These are phyloP conservation scores for Pseudotsuga menziesii DNA, from an alignment of 75 land plant genomes.

Conservation along the genomic window DNA sequence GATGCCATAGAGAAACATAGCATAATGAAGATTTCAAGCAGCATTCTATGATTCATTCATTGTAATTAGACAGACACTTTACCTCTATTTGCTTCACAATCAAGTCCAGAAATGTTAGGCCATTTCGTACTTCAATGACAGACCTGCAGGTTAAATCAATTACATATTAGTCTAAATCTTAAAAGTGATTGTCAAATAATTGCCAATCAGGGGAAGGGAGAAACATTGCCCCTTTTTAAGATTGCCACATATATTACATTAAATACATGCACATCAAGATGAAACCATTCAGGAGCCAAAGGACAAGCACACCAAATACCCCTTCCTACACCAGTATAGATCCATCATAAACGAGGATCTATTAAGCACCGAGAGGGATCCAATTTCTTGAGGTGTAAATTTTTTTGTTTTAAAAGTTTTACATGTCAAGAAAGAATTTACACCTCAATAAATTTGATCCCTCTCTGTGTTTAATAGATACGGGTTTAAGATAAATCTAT, in stretches of 20 bases:
- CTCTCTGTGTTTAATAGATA: no score
- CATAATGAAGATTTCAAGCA: background rate
- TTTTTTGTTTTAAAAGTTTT: no score
- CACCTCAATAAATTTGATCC: no score
- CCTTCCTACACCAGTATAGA: no score
- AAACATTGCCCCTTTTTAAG: background rate
- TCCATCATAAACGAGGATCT: no score
- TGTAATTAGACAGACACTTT: background rate
- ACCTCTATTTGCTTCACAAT: slow-evolving; percentile 99
- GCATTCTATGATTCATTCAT: background rate
- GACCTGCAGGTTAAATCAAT: slow-evolving; percentile 46
- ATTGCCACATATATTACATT: background rate
- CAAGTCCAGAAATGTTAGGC: slow-evolving; percentile 92
- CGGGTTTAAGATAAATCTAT: no score
- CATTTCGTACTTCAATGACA: slow-evolving; percentile 98
- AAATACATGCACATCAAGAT: no score
- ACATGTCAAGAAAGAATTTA: no score
- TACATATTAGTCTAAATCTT: background rate
- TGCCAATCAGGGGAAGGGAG: background rate
- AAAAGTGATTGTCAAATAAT: background rate
- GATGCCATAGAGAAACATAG: background rate
- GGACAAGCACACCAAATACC: no score
- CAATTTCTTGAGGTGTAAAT: no score
- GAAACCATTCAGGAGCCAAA: no score
- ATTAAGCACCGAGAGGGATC: no score